These are phyloP conservation scores for Ophiocordyceps sinensis DNA, from an alignment of 2,329 filamentous ascomycete genomes.

Conservation along the genomic window DNA sequence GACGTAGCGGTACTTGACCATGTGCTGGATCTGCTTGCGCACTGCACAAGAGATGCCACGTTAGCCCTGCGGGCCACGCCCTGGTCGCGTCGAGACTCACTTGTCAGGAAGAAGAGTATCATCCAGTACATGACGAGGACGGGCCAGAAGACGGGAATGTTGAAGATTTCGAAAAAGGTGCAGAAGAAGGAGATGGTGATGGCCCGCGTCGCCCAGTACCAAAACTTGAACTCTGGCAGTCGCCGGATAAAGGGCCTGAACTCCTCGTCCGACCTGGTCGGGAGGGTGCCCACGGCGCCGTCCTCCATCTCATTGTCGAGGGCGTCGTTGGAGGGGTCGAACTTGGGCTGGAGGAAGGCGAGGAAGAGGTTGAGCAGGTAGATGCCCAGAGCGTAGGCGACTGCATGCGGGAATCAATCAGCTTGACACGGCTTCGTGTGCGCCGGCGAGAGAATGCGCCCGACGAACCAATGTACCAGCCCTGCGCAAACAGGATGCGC, in stretches of 20 bases:
- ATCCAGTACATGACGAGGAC: conserved; percentile 98
- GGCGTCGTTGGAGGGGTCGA: conserved; percentile 86
- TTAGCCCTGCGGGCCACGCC: not conserved
- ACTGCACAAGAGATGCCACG: conserved; percentile 35
- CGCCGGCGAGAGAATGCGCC: not conserved
- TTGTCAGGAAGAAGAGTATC: conserved; percentile 89
- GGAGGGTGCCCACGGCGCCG: conserved; percentile 65
- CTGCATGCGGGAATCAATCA: conserved; percentile 26
- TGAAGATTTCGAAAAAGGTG: conserved; percentile 88
- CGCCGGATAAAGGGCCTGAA: conserved; percentile 94
- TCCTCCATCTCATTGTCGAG: conserved; percentile 95
- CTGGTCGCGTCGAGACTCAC: conserved; percentile 36
- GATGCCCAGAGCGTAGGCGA: conserved; percentile 94
- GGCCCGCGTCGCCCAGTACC: conserved; percentile 87
- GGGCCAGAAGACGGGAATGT: conserved; percentile 98
- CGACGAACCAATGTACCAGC: conserved; percentile 90
- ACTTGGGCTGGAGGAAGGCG: conserved; percentile 95
- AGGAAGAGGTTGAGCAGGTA: conserved; percentile 99
- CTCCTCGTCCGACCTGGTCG: conserved; percentile 93
- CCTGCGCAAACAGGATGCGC: conserved; percentile 81
- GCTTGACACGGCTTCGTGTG: not conserved
- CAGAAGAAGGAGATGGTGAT: conserved; percentile 71
- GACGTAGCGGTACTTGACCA: conserved; percentile 99
- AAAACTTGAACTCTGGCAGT: conserved; percentile 99
- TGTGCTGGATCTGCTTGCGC: conserved; percentile 98